Evolutionary conservation across 768 basidiomycete species (phyloP).

Genomic region (Pleurotus djamor): DNA sequence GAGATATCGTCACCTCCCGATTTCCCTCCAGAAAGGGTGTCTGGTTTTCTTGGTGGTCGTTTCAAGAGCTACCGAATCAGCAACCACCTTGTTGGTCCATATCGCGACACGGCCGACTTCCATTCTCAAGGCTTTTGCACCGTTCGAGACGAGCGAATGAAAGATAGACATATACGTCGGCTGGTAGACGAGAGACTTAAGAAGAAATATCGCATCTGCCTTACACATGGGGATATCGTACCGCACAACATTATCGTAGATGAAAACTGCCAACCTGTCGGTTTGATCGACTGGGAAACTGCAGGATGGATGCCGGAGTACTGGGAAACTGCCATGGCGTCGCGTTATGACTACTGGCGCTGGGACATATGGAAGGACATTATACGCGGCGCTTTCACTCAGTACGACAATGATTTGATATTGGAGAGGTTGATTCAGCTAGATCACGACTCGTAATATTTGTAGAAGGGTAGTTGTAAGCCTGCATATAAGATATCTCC

Average conservation of each 20-base stretch:
- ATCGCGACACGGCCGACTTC: not conserved
- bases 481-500: no score
- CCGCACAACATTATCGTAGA: constrained; percentile 33
- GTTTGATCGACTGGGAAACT: constrained; percentile 22
- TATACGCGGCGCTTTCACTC: constrained; percentile 4
- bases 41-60: not conserved
- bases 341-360: not conserved
- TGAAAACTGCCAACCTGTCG: constrained; percentile 14
- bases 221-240: constrained; percentile 34
- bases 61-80: not conserved
- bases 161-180: constrained; percentile 1
- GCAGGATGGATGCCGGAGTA: constrained; percentile 22
- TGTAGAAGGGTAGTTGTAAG: no score
- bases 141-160: not conserved
- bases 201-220: constrained; percentile 12
- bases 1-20: not conserved
- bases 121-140: not conserved
- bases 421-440: constrained; percentile 4
- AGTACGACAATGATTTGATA: constrained; percentile 7
- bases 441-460: not conserved
- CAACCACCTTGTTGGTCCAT: not conserved
- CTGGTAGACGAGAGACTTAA: constrained; percentile 5
- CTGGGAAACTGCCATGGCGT: constrained; percentile 14
- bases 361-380: constrained; percentile 7
- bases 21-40: not conserved